A percentile compares a stretch with the other conserved stretches of the same genome.
Evolutionary conservation across 208 protist genomes (phyloP).

Genomic region (Leishmania gerbilli): DNA sequence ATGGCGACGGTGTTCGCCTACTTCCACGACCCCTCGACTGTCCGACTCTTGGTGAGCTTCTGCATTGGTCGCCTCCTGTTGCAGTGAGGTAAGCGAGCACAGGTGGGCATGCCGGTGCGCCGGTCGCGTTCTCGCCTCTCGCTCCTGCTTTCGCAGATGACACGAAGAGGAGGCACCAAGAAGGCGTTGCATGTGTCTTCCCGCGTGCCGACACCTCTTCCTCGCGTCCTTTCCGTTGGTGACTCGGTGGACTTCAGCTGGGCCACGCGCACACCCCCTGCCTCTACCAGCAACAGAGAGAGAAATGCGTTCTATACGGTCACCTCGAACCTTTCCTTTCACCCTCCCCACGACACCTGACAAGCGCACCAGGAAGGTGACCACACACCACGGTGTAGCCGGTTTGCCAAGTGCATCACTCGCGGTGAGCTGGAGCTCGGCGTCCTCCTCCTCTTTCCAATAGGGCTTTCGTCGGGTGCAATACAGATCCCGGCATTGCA

Average conservation of each 20-base stretch:
- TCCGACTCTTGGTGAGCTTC: constrained; percentile 52
- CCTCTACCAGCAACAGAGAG: neutral
- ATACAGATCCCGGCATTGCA: neutral
- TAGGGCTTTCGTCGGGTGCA: neutral
- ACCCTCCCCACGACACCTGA: neutral
- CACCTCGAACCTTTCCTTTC: neutral
- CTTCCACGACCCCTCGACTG: constrained; percentile 52
- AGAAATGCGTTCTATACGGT: neutral
- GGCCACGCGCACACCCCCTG: neutral
- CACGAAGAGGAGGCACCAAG: neutral
- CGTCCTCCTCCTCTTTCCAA: neutral
- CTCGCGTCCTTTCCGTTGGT: neutral
- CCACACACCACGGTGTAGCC: neutral
- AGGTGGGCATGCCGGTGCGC: neutral
- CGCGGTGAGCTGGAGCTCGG: neutral
- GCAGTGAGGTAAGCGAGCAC: neutral
- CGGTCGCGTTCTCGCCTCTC: neutral
- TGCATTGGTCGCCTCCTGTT: constrained; percentile 55
- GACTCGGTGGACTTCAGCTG: neutral
- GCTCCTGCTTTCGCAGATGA: neutral
- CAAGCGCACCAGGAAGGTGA: neutral
- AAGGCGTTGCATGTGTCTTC: neutral
- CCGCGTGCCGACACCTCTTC: neutral
- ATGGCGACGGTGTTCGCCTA: constrained; percentile 55
- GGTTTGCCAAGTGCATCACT: neutral